Evolutionary conservation across 768 basidiomycete species (phyloP).

Genomic region (Auricularia auricula-judae): DNA sequence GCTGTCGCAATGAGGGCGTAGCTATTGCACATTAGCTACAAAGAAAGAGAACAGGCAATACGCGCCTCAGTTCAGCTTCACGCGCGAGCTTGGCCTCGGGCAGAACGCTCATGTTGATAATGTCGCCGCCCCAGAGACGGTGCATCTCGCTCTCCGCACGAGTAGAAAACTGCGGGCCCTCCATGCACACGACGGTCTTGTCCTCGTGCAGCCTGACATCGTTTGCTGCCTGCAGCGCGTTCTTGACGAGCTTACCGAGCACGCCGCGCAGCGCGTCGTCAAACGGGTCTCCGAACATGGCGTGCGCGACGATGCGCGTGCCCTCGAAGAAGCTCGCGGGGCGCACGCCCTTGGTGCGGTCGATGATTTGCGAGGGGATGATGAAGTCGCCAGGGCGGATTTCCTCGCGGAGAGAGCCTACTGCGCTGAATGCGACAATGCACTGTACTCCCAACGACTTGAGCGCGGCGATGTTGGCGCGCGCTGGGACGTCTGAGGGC

Average conservation of each 20-base stretch:
- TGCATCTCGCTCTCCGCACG: slow-evolving; percentile 94
- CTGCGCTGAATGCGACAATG: slow-evolving; percentile 89
- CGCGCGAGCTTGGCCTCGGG: slow-evolving; percentile 96
- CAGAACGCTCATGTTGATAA: slow-evolving; percentile 95
- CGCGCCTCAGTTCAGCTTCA: slow-evolving; percentile 86
- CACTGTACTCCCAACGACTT: slow-evolving; percentile 85
- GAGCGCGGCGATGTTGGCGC: slow-evolving; percentile 92
- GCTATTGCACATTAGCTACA: slow-evolving; percentile 29
- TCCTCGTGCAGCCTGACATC: slow-evolving; percentile 64
- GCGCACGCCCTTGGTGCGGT: slow-evolving; percentile 91
- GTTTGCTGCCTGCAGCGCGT: slow-evolving; percentile 50
- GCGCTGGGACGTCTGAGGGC: slow-evolving; percentile 71
- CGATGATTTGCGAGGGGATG: slow-evolving; percentile 88
- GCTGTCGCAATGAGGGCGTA: slow-evolving; percentile 85
- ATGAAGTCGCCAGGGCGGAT: slow-evolving; percentile 83
- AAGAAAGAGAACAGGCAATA: slow-evolving; percentile 1
- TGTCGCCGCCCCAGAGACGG: slow-evolving; percentile 79
- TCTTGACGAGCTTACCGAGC: slow-evolving; percentile 53
- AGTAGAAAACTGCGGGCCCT: slow-evolving; percentile 97
- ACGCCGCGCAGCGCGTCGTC: slow-evolving; percentile 50
- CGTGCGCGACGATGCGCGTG: slow-evolving; percentile 75
- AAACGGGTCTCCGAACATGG: slow-evolving; percentile 91
- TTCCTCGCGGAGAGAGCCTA: slow-evolving; percentile 90
- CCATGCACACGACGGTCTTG: slow-evolving; percentile 91
- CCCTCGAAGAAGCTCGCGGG: slow-evolving; percentile 81